Evolutionary conservation across 2,329 filamentous ascomycete species (phyloP), one percentile per base, ranked within the genome.

Genomic region (Sarocladium oryzae): DNA sequence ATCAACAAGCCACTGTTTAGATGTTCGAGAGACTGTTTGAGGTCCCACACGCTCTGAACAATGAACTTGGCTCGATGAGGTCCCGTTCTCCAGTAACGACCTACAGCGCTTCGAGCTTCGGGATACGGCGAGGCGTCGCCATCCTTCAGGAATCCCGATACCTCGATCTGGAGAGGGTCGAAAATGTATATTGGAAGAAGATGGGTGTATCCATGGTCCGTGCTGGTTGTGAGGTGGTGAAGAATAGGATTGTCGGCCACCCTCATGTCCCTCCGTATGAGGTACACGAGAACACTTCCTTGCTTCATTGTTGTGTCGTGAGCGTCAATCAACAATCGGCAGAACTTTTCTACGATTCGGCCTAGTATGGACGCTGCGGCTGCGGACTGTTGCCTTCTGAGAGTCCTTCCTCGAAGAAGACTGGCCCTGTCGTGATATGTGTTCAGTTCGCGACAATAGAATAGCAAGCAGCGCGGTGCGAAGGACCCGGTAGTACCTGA

Each of bases 181-280:
- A 90, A 82, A 18, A 89, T 70, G 61, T 84, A 88, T 36, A 89
- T 67, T 7, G 88, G 88, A 1, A 92, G 71, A 1, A 91, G 63
- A 61, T 91, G 85, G 1, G 84, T 87, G 59, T 77, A 82, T 3
- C 71, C 73, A 61, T 81, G 76, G 20, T 74, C 66, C 16, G 67
- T 65, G 63, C 53, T 65, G 56, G 69, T 79, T 53, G 69, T 69
- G 48, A 78, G 70, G 59, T 67, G 75, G 61, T 88, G 75, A 18
- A 92, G 75, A 37, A 90, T 75, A 0, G 86, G 86, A 60, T 91
- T 91, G 66, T 92, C 88, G 24, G 79, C 74, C 23, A 87, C 72
- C 54, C 88, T 84, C 18, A 90, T 73, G 63, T 92, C 88, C 57
- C 84, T 81, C 40, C 87, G 81, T 32, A 91, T 66, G 20, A 91